Percentiles rank a stretch among this genome's conserved stretches.
Evolutionary conservation across 75 land plant genomes (phyloP).

Genomic region (Selaginella tamariscina): DNA sequence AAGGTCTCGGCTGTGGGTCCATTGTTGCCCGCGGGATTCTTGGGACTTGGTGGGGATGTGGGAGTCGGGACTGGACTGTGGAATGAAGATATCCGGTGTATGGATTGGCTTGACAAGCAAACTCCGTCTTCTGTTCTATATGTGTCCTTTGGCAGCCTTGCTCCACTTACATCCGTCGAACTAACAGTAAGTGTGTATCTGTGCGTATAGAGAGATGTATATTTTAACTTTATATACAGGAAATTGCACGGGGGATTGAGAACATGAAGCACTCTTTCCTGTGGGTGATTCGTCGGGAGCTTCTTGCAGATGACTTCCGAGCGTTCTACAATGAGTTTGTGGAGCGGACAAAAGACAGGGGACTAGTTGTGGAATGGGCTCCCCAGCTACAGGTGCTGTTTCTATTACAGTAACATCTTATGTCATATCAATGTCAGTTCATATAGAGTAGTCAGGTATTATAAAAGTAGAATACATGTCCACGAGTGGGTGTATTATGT

Average conservation of each 20-base stretch:
- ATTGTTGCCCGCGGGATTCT: background rate
- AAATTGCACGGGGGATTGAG: background rate
- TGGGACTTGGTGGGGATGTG: background rate
- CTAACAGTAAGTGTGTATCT: too few relatives aligned
- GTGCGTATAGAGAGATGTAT: too few relatives aligned
- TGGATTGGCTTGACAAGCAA: slow-evolving; percentile 5
- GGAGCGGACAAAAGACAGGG: background rate
- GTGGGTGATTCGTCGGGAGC: background rate
- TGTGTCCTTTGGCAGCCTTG: slow-evolving; percentile 7
- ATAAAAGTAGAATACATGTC: too few relatives aligned
- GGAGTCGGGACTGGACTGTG: slow-evolving; percentile 2
- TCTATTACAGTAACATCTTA: too few relatives aligned
- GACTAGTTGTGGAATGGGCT: background rate
- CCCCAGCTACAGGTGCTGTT: slow-evolving; percentile 1
- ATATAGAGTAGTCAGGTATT: too few relatives aligned
- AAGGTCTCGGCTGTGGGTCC: background rate
- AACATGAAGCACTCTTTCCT: background rate
- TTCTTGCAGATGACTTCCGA: background rate
- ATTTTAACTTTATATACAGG: too few relatives aligned
- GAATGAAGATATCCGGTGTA: background rate
- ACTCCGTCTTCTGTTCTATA: background rate
- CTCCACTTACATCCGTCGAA: background rate
- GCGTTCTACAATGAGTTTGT: background rate
- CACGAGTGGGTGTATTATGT: too few relatives aligned
- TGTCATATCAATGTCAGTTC: too few relatives aligned